Conservation (phyloP, 371 early-diverging fungal species). For the Scutellospora calospora region DNA sequence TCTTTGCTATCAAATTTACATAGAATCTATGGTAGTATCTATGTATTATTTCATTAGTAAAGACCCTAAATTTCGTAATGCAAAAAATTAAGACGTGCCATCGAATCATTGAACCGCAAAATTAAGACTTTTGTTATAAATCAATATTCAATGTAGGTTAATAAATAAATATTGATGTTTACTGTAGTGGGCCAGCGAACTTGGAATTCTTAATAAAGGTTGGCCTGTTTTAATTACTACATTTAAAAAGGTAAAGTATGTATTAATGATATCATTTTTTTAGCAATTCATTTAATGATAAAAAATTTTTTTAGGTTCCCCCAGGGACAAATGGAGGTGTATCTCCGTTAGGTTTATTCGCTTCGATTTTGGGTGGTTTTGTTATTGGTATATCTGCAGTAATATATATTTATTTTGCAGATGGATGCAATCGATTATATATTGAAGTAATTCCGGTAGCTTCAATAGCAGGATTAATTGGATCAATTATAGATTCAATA, state of each 20-base stretch:
- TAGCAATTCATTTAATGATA: not conserved
- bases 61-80: too few relatives aligned
- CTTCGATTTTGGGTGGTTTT: slow-evolving; percentile 79
- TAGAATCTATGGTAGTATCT: too few relatives aligned
- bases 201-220: slow-evolving; percentile 77
- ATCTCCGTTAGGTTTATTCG: slow-evolving; percentile 67
- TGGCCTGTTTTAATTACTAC: slow-evolving; percentile 84
- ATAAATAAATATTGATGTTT: too few relatives aligned
- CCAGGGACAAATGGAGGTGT: slow-evolving; percentile 92
- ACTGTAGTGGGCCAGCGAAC: slow-evolving; percentile 84
- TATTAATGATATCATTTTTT: slow-evolving; percentile 1
- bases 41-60: too few relatives aligned
- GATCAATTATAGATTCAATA: slow-evolving; percentile 68
- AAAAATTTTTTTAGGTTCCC: slow-evolving; percentile 64
- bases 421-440: slow-evolving; percentile 52
- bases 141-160: too few relatives aligned
- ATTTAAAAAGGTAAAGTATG: slow-evolving; percentile 49
- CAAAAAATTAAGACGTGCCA: too few relatives aligned
- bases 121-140: too few relatives aligned
- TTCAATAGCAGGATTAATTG: slow-evolving; percentile 48
- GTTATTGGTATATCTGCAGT: slow-evolving; percentile 74
- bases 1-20: too few relatives aligned
- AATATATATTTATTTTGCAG: slow-evolving; percentile 59
- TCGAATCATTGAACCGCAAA: too few relatives aligned
- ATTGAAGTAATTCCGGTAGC: slow-evolving; percentile 44